Percentiles rank a stretch among this genome's conserved stretches.
phyloP scores from a whole-genome alignment of 2,329 filamentous ascomycete genomes.

The Talaromyces verruculosus region DNA sequence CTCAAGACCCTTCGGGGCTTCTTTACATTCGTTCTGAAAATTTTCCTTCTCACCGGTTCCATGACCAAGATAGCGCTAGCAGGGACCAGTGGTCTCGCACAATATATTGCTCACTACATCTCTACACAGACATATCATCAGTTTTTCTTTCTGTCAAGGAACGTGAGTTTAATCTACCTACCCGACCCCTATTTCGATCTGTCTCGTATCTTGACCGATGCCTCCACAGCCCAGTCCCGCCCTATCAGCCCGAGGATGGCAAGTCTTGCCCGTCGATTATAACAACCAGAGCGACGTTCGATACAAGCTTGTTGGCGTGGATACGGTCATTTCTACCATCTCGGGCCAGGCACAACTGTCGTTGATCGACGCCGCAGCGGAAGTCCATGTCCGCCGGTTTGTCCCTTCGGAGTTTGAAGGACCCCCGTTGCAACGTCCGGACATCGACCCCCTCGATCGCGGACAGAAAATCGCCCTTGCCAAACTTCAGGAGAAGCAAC shows the following conservation, averaged over 20 bases:
- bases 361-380: constrained; percentile 69
- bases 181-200: background rate
- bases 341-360: constrained; percentile 65
- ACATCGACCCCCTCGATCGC: constrained; percentile 62
- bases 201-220: constrained; percentile 16
- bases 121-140: constrained; percentile 62
- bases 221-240: constrained; percentile 37
- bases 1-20: background rate
- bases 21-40: background rate
- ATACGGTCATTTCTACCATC: constrained; percentile 74
- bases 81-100: constrained; percentile 60
- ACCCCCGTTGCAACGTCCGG: constrained; percentile 54
- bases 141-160: constrained; percentile 68
- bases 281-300: constrained; percentile 57
- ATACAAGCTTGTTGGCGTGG: constrained; percentile 68
- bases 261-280: constrained; percentile 70
- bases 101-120: constrained; percentile 60
- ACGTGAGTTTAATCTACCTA: constrained; percentile 32
- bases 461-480: constrained; percentile 58
- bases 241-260: constrained; percentile 51
- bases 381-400: constrained; percentile 65
- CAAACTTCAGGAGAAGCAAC: constrained; percentile 55
- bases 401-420: constrained; percentile 77
- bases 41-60: constrained; percentile 19
- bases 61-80: constrained; percentile 64